Percentiles rank a stretch among this genome's conserved stretches.
These are phyloP conservation scores for Carex scoparia DNA, from an alignment of 176 grass and related monocot genomes.

Conservation along the genomic window DNA sequence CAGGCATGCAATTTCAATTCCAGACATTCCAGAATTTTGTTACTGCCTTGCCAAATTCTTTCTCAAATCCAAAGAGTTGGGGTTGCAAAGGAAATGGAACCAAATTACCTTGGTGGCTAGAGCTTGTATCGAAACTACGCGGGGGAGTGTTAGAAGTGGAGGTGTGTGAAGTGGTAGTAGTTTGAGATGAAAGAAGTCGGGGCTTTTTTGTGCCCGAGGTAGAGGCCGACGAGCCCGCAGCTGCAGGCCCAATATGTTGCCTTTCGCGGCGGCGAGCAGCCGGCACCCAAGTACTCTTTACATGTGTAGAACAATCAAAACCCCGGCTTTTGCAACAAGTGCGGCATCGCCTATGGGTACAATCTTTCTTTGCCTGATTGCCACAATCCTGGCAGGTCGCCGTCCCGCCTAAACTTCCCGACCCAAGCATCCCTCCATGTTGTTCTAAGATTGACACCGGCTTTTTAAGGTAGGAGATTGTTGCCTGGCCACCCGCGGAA, in stretches of 20 bases:
- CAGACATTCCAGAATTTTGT: background rate
- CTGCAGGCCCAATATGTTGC: slow-evolving; percentile 23
- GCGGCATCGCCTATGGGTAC: slow-evolving; percentile 58
- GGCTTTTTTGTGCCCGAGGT: slow-evolving; percentile 51
- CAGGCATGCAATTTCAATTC: background rate
- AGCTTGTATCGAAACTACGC: slow-evolving; percentile 90
- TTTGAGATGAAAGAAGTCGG: slow-evolving; percentile 50
- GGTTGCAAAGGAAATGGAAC: background rate
- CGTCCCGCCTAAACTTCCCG: slow-evolving; percentile 1
- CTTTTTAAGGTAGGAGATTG: slow-evolving; percentile 60
- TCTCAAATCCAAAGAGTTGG: slow-evolving; percentile 12
- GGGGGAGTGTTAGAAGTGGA: slow-evolving; percentile 87
- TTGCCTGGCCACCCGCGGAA: background rate
- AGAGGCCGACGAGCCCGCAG: slow-evolving; percentile 1
- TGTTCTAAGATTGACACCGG: slow-evolving; percentile 40
- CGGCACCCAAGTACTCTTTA: slow-evolving; percentile 90
- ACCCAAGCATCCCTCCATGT: slow-evolving; percentile 26
- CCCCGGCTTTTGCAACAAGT: slow-evolving; percentile 91
- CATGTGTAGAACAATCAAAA: slow-evolving; percentile 67
- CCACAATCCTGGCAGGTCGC: slow-evolving; percentile 77
- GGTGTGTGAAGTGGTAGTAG: slow-evolving; percentile 52
- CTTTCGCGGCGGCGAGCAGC: slow-evolving; percentile 62
- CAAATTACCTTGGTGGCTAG: slow-evolving; percentile 74
- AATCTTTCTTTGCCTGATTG: slow-evolving; percentile 92
- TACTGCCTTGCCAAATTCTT: background rate